Base-by-base conservation (phyloP, 2,329 filamentous ascomycete genomes). In the Pezicula rhizophila region DNA sequence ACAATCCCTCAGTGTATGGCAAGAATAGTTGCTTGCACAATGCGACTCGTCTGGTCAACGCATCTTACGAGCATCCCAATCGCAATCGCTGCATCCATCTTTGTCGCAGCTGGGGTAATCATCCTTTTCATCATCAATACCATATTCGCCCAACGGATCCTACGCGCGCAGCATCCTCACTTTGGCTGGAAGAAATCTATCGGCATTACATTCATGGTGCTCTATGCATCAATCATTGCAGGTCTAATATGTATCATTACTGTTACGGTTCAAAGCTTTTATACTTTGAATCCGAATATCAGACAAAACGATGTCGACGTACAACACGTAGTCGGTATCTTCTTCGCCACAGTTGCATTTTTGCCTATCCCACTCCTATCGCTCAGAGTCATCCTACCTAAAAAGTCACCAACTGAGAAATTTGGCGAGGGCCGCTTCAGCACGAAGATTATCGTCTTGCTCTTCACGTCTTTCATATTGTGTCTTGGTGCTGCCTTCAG, bases 51-150 rank as follows among this genome's bases (percentile, higher is more conserved):
- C n/a, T 79, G 75, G 76, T 83, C 85, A 0, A 89, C 88, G 8
- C 47, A 60, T 20, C 42, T 47, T 1, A 46, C 12, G 12, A 54
- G 57, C 31, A 42, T 59, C 18, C 33, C 39, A 10, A 44, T 62
- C 12, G 57, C 51, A 8, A 61, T 62, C 14, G 60, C 60, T 0
- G 57, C 57, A 15, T 49, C 55, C 8, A 52, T 62, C 3, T 59
- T 62, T 28, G 54, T 59, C 3, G 42, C 54, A 12, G 59, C 57
- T 4, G 60, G 60, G 38, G 81, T 90, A 14, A 64, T 95, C 31
- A 66, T 95, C 7, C 70, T 95, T 23, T 92, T 87, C 66, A 69
- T 92, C 59, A 71, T 89, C 66, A 93, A 95, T 68, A 68, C 95
- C 38, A 70, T 93, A 60, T 87, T 91, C 62, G 69, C 84, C 0